Conservation (phyloP, 805 yeast genomes). For the Schwanniomyces sp. region DNA sequence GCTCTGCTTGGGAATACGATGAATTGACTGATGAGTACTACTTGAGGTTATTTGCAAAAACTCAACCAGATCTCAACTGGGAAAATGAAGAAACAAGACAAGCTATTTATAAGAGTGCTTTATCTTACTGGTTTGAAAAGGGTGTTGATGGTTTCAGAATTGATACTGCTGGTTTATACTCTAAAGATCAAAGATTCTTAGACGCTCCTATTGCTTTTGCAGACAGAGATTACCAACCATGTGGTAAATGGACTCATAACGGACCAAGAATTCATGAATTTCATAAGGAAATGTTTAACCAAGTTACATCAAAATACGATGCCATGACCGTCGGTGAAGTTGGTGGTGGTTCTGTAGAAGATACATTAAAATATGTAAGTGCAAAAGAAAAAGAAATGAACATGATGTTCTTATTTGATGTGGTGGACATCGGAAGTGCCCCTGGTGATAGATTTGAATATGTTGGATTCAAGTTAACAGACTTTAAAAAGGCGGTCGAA, state of each 20-base stretch:
- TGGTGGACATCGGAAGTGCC: conserved; percentile 36
- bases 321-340: conserved; percentile 61
- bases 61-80: conserved; percentile 66
- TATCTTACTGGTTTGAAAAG: conserved; percentile 53
- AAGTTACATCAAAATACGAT: conserved; percentile 46
- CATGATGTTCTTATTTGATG: conserved; percentile 36
- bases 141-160: conserved; percentile 63
- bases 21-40: conserved; percentile 55
- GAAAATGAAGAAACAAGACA: conserved; percentile 42
- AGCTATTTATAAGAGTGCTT: conserved; percentile 46
- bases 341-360: conserved; percentile 43
- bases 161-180: conserved; percentile 54
- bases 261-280: conserved; percentile 62
- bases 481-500: conserved; percentile 41
- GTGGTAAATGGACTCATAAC: conserved; percentile 28
- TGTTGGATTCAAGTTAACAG: conserved; percentile 32
- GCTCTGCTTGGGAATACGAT: conserved; percentile 59
- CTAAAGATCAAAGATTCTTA: conserved; percentile 44
- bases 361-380: conserved; percentile 43
- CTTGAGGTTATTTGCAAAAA: conserved; percentile 49
- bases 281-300: conserved; percentile 49
- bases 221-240: conserved; percentile 40
- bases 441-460: conserved; percentile 35
- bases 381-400: conserved; percentile 36
- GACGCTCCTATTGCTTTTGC: conserved; percentile 51